Evolutionary conservation across 2,329 filamentous ascomycete species (phyloP), one percentile per base, ranked within the genome.

Genomic region (Rasamsonia emersonii): DNA sequence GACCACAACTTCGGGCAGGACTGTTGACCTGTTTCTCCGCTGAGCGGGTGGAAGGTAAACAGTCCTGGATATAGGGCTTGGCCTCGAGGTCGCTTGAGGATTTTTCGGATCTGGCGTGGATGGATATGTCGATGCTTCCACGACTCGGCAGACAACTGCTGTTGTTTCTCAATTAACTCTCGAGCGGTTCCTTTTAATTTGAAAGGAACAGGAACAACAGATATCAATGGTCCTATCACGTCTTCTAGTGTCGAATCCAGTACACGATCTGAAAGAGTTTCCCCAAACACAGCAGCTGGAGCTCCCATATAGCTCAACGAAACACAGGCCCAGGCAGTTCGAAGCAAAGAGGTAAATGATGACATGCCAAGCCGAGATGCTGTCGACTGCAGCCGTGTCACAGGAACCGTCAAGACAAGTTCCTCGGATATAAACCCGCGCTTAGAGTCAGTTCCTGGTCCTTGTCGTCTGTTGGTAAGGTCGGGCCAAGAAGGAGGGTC

Each of bases 171-270:
- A 2, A 58, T 30, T 4, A 52, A 32, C 8, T 54, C 44, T 5
- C 47, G 42, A 2, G 35, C 38, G 10, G 40, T 50, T 13, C 47
- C 51, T 18, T 37, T 36, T 2, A 42, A 38, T n/a, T 42, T 27
- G 35, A 56, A 56, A 3, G 54, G 54, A 18, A 57, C 44, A 10
- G 55, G 54, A 1, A 58, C 41, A 10, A 56, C 53, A 4, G 49
- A 52, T 10, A 57, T 47, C 5, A 58, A 37, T 3, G 55, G 55
- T 0, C 52, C 55, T 21, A 58, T 38, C 4, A 45, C 43, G 14
- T 45, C 42, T 27, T 50, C 48, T 11, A 58, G 38, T 6, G 39
- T 32, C 7, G 46, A 28, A 14, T 51, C 42, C 11, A 56, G 33
- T 7, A 53, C 42, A 19, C 55, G 49, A 14, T 49, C 48, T 6